Evolutionary conservation across 768 basidiomycete genomes (phyloP), one percentile per base, ranked within the genome.

Genomic region (Clathrus columnatus): DNA sequence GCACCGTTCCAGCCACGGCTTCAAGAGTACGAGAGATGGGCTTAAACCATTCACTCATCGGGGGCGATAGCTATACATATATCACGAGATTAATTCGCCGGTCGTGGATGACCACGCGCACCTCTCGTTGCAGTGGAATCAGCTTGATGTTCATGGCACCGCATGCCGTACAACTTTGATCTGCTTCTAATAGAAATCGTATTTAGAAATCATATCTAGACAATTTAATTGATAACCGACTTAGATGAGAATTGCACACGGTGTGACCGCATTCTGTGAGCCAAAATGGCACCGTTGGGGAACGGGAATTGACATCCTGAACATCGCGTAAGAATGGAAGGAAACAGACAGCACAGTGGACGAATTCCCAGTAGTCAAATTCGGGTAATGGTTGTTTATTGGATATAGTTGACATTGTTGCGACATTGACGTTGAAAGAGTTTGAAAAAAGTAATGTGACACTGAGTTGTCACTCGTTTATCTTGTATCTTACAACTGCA

Each of bases 201-300:
- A 46, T 52, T 30, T 14, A 51, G 49, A 51, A 21, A 23, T 11
- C 54, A 16, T n/a, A 30, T 20, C 54, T 50, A 71, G 56, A 26
- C 18, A 21, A n/a, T 42, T 24, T 21, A 26, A 50, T 10, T 24
- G 23, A 27, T 30, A n/a, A 62, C 75, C 65, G 64, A 91, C 90
- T 87, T 65, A 92, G 81, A 69, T 92, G 90, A 36, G 78, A 76
- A 64, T 92, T 91, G 75, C 90, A 92, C 24, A 91, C 61, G 55
- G 91, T 78, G 73, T 92, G 90, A 0, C 87, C 87, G 61, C 90
- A 92, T 66, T 91, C 87, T 1, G 90, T 90, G 57, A 91, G 73
- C 90, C 90, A 92, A 66, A 91, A 92, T 0, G 90, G 90, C 24
- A 87, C 69, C 2, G 77, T 72, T 8, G 83, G 75, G 0, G 71